Conservation (phyloP, 2,329 filamentous ascomycete species). For the Epichloe sylvatica region DNA sequence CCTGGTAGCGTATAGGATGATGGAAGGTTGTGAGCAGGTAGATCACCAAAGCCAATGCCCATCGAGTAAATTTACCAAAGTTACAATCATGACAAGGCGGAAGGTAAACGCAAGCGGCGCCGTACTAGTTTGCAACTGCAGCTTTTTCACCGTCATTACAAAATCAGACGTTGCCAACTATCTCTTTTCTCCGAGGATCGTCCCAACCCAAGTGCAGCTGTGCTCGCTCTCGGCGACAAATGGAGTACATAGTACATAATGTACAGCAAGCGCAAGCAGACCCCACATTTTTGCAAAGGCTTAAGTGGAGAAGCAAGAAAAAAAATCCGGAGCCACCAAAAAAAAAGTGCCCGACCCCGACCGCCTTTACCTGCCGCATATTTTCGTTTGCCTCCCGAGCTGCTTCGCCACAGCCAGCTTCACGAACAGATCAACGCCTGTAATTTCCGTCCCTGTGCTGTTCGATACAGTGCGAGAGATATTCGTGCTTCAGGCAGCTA, state of each 20-base stretch:
- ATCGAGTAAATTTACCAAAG: no score
- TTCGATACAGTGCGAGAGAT: not conserved
- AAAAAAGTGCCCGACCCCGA: constrained; percentile 8
- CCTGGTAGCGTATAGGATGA: no score
- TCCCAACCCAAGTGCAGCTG: no score
- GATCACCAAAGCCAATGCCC: no score
- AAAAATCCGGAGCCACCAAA: constrained; percentile 7
- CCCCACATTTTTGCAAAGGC: not conserved
- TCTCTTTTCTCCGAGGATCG: no score
- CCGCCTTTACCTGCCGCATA: constrained; percentile 6
- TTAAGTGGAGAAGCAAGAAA: constrained; percentile 5
- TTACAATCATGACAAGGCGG: no score
- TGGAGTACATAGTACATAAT: not conserved
- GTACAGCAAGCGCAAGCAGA: not conserved
- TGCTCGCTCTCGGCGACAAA: no score
- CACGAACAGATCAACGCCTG: not conserved
- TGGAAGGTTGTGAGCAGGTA: no score
- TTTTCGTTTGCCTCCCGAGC: not conserved
- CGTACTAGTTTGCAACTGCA: no score
- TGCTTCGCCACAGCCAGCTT: not conserved
- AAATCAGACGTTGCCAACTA: no score
- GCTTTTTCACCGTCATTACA: no score
- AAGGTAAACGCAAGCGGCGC: no score
- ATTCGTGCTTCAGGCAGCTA: not conserved
- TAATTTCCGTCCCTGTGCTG: not conserved